Base-by-base conservation (phyloP, 768 basidiomycete genomes). In the Hemileccinum rubropunctum region DNA sequence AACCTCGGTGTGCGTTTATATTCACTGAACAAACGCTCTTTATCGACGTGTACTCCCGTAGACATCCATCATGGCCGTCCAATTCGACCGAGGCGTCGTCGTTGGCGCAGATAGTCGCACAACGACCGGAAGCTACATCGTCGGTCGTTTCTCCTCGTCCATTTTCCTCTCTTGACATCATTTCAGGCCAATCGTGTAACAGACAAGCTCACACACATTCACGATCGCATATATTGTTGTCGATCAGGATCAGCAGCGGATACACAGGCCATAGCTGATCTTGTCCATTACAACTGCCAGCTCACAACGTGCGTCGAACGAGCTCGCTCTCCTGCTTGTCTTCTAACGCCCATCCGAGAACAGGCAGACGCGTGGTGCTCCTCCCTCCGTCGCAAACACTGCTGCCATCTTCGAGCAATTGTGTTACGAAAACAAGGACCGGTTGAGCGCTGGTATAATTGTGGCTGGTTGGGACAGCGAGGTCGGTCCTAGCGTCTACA, bases 31-130 rank as follows among this genome's bases (percentile, higher is more conserved):
- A 7, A 36, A 23, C 23, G 3, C 4, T 30, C 15, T 14, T 48
- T 36, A 15, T 51, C 20, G 26, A 45, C 34, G 35, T 28, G 12
- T 9, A 20, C 42, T 13, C 34, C 51, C 9, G 6, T 60, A 98
- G 92, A 99, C 95, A 48, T 98, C 95, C 37, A 98, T 99, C 69
- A 98, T 98, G 95, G 95, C 97, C 47, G 95, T 98, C 55, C 91
- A 94, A 62, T 99, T 99, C 75, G 77, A 91, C 30, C 84, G 83
- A 27, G 97, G 97, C 34, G 97, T 99, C 51, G 85, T 99, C 59
- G 83, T 98, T 53, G 97, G 97, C 37, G 97, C 97, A 57, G 97
- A 99, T 75, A 90, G 88, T 79, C 82, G 95, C 52, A 99, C 95
- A 52, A 98, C 97, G 0, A 95, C 91, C 7, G 97, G 95, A 57